Percentiles rank a stretch among this genome's conserved stretches.
Evolutionary conservation across 495 filamentous ascomycete genomes (phyloP).

Genomic region (Lepidopterella palustris): DNA sequence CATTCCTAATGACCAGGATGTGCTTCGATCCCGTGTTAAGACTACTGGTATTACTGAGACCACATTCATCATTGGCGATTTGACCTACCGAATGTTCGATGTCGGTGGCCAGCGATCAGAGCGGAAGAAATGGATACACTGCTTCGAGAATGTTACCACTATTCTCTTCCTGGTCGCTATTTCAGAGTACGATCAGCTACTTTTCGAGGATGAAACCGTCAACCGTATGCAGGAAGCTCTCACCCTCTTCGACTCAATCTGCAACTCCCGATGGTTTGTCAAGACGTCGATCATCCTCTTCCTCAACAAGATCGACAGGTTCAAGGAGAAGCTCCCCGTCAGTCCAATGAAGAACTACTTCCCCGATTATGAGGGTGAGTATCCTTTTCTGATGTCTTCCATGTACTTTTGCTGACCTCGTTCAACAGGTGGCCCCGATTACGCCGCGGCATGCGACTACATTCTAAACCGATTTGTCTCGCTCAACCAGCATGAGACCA

Average conservation of each 20-base stretch:
- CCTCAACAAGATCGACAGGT: conserved; percentile 98
- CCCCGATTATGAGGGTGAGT: conserved; percentile 65
- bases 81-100: conserved; percentile 99
- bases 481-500: conserved; percentile 97
- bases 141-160: conserved; percentile 94
- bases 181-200: conserved; percentile 93
- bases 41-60: conserved; percentile 98
- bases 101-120: conserved; percentile 96
- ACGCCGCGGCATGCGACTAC: conserved; percentile 89
- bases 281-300: conserved; percentile 95
- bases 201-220: conserved; percentile 95
- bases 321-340: conserved; percentile 73
- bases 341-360: conserved; percentile 87
- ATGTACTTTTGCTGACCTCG: conserved; percentile 6
- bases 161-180: conserved; percentile 93
- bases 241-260: conserved; percentile 96
- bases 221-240: conserved; percentile 99
- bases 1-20: conserved; percentile 93
- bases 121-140: conserved; percentile 99
- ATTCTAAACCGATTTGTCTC: conserved; percentile 96
- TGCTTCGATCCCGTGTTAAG: conserved; percentile 82
- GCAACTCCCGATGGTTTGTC: conserved; percentile 96
- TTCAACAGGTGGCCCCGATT: conserved; percentile 67
- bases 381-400: neutral
- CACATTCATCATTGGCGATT: conserved; percentile 84